Percentiles rank a stretch among this genome's conserved stretches.
Evolutionary conservation across 2,329 filamentous ascomycete species (phyloP).

Genomic region (Zelopaecilomyces penicillatus): DNA sequence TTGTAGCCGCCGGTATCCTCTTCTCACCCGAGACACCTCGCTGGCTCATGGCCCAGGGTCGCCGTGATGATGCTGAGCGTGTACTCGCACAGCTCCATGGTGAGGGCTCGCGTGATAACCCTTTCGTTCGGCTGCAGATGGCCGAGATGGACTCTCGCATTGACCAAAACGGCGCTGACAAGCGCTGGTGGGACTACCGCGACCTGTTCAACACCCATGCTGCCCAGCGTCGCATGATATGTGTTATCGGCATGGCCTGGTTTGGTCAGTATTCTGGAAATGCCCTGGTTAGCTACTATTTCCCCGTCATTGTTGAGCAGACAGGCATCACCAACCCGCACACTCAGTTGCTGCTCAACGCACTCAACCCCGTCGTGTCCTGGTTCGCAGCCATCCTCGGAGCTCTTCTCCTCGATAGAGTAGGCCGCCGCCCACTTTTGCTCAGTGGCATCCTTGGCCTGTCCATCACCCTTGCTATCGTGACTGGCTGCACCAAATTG

Average conservation of each 20-base stretch:
- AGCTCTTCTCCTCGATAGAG: constrained; percentile 45
- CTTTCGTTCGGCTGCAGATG: constrained; percentile 44
- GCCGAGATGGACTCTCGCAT: constrained; percentile 40
- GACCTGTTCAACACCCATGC: constrained; percentile 42
- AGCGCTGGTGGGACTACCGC: constrained; percentile 48
- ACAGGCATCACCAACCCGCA: constrained; percentile 42
- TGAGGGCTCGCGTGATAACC: constrained; percentile 39
- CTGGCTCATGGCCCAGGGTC: constrained; percentile 5
- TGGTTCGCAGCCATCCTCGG: constrained; percentile 43
- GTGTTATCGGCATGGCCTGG: constrained; percentile 27
- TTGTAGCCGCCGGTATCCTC: constrained; percentile 35
- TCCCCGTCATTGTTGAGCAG: constrained; percentile 41
- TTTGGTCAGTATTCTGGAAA: constrained; percentile 43
- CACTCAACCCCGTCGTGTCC: constrained; percentile 45
- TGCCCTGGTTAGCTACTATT: constrained; percentile 44
- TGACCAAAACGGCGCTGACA: constrained; percentile 42
- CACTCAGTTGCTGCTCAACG: constrained; percentile 41
- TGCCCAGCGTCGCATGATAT: constrained; percentile 40
- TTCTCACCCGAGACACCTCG: constrained; percentile 14
- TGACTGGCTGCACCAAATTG: constrained; percentile 35
- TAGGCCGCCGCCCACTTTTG: constrained; percentile 49
- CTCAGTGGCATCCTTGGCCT: constrained; percentile 19
- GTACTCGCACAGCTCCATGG: constrained; percentile 43
- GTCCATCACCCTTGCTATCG: constrained; percentile 43
- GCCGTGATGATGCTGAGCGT: constrained; percentile 18